Evolutionary conservation across 1,284 basidiomycete species (phyloP).

Genomic region (Trichosporon sp.): DNA sequence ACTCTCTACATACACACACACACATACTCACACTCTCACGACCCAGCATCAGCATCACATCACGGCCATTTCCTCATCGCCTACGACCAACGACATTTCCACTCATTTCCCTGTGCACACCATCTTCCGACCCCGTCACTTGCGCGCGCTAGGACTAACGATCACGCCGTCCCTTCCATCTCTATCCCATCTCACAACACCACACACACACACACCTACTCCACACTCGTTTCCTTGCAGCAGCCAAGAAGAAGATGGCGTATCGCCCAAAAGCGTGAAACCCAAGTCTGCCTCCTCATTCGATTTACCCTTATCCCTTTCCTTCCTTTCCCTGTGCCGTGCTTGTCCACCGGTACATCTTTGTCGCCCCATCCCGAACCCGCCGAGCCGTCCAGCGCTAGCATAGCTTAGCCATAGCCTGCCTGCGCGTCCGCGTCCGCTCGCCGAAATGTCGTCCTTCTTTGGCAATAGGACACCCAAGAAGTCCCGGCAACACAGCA

Average conservation of each 20-base stretch:
- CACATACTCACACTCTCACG: too few species aligned
- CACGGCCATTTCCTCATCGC: not conserved
- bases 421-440: not conserved
- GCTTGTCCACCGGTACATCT: not conserved
- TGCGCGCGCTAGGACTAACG: not conserved
- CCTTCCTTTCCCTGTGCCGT: not conserved
- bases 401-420: not conserved
- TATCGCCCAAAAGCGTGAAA: not conserved
- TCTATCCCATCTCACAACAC: not conserved
- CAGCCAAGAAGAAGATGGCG: constrained; percentile 1
- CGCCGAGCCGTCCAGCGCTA: too few species aligned
- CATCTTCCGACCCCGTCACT: too few species aligned
- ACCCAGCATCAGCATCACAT: not conserved
- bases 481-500: constrained; percentile 5
- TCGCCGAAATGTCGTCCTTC: not conserved
- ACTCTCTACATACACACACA: not conserved
- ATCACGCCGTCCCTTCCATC: not conserved
- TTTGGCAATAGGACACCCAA: constrained; percentile 1
- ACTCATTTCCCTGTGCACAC: not conserved
- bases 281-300: not conserved
- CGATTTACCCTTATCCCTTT: not conserved
- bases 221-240: not conserved
- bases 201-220: not conserved
- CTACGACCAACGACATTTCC: not conserved
- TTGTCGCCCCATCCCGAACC: not conserved